Base-by-base conservation (phyloP, 2,329 filamentous ascomycete genomes). In the Helminthosporium solani region DNA sequence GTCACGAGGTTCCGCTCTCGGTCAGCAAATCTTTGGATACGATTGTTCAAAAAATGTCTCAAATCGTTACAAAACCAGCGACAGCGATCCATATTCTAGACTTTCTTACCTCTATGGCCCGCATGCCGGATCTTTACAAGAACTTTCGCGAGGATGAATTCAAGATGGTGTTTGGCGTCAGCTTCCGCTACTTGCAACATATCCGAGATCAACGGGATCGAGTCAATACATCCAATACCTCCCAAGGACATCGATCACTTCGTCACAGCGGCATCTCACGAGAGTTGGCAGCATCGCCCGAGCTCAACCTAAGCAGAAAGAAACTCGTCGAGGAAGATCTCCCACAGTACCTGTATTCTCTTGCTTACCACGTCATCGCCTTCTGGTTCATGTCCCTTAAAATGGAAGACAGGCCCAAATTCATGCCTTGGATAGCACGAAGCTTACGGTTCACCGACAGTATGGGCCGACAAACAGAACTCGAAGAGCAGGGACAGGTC, bases 371-470 rank as follows among this genome's bases (percentile, higher is more conserved):
- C 66, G 90, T 96, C 58, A 91, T 99, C 55, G 87, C 90, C 1
- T 96, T 95, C 66, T 99, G 94, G 94, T 99, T 97, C 66, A 78
- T 99, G 57, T 88, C 90, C 1, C 70, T 99, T 58, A 92, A 90
- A 62, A 79, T 96, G 41, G 82, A 86, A 30, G 90, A 96, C 64
- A 85, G 94, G 40, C 82, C 86, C 27, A 88, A 83, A 50, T 86
- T 95, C 55, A 90, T 96, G 41, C 84, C 84, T 21, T 96, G 90
- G 88, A 96, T 99, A 53, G 86, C 88, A 9, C 90, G 86, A 61
- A 90, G 90, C 53, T 78, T 99, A 11, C 76, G 82, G 8, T 91
- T 92, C 58, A 86, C 81, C 7, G 89, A 96, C 61, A 80, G 81
- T 19, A 81, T 86, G 47, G 89, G 90, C 14, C 83, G 81, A 33